Evolutionary conservation across 2,329 filamentous ascomycete species (phyloP).

Genomic region (Neofusicoccum umdonicola): DNA sequence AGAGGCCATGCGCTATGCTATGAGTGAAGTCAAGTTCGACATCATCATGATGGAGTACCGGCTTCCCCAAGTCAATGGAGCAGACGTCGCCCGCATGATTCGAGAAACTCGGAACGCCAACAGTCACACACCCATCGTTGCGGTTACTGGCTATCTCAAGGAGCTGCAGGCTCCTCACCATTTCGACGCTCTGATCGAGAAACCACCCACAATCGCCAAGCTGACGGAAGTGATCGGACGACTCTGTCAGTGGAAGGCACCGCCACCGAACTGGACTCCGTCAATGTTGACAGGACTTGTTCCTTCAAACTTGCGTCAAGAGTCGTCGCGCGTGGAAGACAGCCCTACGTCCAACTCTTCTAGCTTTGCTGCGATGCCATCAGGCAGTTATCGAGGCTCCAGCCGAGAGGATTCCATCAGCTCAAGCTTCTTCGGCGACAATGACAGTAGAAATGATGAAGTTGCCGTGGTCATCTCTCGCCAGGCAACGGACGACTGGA

Average conservation of each 20-base stretch:
- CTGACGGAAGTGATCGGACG: slow-evolving; percentile 82
- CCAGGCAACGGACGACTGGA: slow-evolving; percentile 75
- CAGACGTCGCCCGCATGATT: slow-evolving; percentile 96
- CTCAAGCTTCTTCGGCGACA: slow-evolving; percentile 83
- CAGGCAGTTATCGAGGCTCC: slow-evolving; percentile 73
- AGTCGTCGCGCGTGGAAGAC: slow-evolving; percentile 65
- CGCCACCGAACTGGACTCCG: slow-evolving; percentile 58
- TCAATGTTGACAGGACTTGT: slow-evolving; percentile 47
- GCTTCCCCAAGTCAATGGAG: slow-evolving; percentile 88
- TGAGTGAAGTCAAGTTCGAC: slow-evolving; percentile 97
- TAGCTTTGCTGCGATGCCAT: slow-evolving; percentile 68
- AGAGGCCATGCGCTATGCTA: slow-evolving; percentile 88
- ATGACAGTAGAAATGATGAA: slow-evolving; percentile 77
- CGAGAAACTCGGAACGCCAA: slow-evolving; percentile 95
- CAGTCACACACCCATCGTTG: slow-evolving; percentile 89
- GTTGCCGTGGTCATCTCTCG: slow-evolving; percentile 72
- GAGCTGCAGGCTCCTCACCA: slow-evolving; percentile 92
- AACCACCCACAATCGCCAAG: slow-evolving; percentile 91
- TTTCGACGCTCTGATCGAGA: slow-evolving; percentile 93
- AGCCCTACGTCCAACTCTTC: slow-evolving; percentile 80
- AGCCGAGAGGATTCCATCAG: slow-evolving; percentile 87
- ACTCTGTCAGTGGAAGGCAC: slow-evolving; percentile 90
- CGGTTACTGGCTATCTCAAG: slow-evolving; percentile 96
- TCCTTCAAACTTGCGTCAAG: slow-evolving; percentile 62
- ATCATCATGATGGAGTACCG: slow-evolving; percentile 98